Conservation (phyloP, 345 rosid genomes). For the Melaleuca quinquenervia region DNA sequence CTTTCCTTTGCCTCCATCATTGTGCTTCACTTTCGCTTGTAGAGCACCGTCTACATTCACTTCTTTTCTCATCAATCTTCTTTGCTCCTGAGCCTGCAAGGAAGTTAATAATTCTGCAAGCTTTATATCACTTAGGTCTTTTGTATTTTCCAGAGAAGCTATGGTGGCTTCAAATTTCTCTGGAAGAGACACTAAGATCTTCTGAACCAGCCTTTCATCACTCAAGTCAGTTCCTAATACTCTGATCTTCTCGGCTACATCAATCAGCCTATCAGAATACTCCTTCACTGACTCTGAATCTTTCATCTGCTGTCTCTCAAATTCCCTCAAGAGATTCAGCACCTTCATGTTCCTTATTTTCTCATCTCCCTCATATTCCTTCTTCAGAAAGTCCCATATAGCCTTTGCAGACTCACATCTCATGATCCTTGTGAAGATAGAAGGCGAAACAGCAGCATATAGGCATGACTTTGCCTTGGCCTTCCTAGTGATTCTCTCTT, state of each 20-base stretch:
- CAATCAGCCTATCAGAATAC: neutral
- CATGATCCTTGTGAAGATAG: neutral
- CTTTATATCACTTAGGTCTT: neutral
- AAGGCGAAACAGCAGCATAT: neutral
- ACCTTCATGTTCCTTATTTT: neutral
- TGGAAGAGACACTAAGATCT: neutral
- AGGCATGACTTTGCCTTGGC: neutral
- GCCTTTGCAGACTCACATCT: neutral
- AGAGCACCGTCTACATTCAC: neutral
- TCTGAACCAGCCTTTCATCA: neutral
- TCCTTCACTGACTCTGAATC: neutral
- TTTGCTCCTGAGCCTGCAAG: neutral
- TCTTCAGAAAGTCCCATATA: neutral
- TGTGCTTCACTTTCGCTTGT: no score
- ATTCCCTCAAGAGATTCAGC: neutral
- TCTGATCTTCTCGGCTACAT: neutral
- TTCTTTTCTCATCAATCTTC: neutral
- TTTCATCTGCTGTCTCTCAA: neutral
- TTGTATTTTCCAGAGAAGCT: neutral
- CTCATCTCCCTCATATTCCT: neutral
- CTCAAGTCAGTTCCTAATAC: neutral
- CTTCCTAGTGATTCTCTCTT: neutral
- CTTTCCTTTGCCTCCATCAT: neutral
- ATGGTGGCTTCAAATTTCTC: neutral
- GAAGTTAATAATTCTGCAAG: neutral